These are phyloP conservation scores for Ogataea thermomethanolica DNA, from an alignment of 805 yeast species.

Conservation along the genomic window DNA sequence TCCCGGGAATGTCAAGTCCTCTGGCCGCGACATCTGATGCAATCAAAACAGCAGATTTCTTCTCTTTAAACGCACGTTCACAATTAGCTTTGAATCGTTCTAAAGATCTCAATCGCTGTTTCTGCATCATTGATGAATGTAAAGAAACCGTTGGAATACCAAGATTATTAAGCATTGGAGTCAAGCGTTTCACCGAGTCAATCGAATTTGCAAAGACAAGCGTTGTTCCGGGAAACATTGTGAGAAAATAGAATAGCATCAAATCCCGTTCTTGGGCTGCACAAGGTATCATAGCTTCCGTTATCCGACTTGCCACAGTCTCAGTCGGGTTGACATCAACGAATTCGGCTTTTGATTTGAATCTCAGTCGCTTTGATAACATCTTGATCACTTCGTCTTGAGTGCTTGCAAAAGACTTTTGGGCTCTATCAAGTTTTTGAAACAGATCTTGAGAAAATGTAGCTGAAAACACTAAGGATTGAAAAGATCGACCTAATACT, in stretches of 20 bases:
- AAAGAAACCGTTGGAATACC: constrained; percentile 68
- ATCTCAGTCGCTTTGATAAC: constrained; percentile 65
- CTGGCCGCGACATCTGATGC: constrained; percentile 99
- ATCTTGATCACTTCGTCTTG: constrained; percentile 55
- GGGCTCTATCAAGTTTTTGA: constrained; percentile 57
- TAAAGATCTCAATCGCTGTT: constrained; percentile 80
- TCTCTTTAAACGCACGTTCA: constrained; percentile 34
- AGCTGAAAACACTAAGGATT: constrained; percentile 92
- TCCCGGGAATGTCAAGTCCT: constrained; percentile 88
- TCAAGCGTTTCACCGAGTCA: constrained; percentile 85
- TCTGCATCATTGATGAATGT: constrained; percentile 94
- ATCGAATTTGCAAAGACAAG: constrained; percentile 93
- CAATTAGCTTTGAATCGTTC: constrained; percentile 67
- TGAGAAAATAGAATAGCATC: constrained; percentile 79
- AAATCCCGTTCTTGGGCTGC: constrained; percentile 86
- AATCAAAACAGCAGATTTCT: constrained; percentile 62
- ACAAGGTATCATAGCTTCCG: constrained; percentile 90
- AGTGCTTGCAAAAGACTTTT: constrained; percentile 40
- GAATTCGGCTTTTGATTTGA: constrained; percentile 62
- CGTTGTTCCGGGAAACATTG: constrained; percentile 85
- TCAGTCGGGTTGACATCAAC: constrained; percentile 87
- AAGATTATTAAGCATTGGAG: constrained; percentile 68
- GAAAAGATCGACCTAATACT: constrained; percentile 47
- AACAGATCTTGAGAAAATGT: constrained; percentile 84
- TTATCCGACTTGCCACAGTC: constrained; percentile 66